These are phyloP conservation scores for Hygrocybe coccinea DNA, from an alignment of 768 basidiomycete species.

Conservation along the genomic window DNA sequence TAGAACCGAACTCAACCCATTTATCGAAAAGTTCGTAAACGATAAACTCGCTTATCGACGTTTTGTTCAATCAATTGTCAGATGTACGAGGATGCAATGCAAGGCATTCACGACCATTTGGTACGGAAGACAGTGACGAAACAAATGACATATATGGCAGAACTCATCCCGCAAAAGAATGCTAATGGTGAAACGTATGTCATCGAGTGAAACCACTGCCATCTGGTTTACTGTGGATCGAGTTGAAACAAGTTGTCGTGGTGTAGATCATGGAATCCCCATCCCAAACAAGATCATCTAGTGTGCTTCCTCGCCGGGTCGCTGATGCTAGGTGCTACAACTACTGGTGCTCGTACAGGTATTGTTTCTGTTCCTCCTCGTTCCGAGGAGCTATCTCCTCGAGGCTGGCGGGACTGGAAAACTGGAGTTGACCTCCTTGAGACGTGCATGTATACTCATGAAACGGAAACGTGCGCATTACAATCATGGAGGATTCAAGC, in stretches of 20 bases:
- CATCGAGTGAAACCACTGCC: neutral
- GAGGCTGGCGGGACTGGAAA: slow-evolving; percentile 72
- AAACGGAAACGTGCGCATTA: slow-evolving; percentile 69
- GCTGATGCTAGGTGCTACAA: slow-evolving; percentile 83
- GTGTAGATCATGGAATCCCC: slow-evolving; percentile 63
- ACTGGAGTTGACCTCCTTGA: slow-evolving; percentile 78
- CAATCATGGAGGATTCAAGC: neutral
- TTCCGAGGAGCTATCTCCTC: slow-evolving; percentile 51
- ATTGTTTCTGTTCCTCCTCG: slow-evolving; percentile 65
- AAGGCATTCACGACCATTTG: slow-evolving; percentile 70
- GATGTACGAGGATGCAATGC: slow-evolving; percentile 89
- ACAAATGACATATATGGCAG: slow-evolving; percentile 72
- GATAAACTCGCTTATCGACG: neutral
- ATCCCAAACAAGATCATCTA: slow-evolving; percentile 91
- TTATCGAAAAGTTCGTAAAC: slow-evolving; percentile 59
- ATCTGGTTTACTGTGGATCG: neutral
- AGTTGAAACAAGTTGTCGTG: neutral
- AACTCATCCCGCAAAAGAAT: slow-evolving; percentile 60
- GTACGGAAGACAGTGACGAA: slow-evolving; percentile 58
- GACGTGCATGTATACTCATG: slow-evolving; percentile 83
- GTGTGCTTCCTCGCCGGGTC: slow-evolving; percentile 95
- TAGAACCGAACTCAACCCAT: slow-evolving; percentile 69
- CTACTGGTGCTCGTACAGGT: slow-evolving; percentile 47
- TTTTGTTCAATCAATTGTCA: slow-evolving; percentile 25
- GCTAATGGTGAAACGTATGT: slow-evolving; percentile 36